Evolutionary conservation across 208 protist genomes (phyloP).

Genomic region (Borovskyia barvae): DNA sequence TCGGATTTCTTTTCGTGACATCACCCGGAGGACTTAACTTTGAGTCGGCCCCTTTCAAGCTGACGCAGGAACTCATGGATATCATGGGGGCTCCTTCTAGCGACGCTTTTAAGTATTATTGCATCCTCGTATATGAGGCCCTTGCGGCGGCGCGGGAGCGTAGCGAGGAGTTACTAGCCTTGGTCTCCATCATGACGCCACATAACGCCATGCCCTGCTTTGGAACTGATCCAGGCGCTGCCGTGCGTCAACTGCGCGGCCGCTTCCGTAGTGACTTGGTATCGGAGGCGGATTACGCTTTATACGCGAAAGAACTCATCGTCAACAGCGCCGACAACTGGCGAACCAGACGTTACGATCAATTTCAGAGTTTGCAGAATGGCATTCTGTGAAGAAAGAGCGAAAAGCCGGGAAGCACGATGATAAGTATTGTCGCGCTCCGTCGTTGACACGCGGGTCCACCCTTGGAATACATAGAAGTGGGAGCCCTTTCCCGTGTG

Average conservation of each 20-base stretch:
- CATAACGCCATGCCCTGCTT: slow-evolving; percentile 91
- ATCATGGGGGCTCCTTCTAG: slow-evolving; percentile 81
- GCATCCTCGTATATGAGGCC: slow-evolving; percentile 82
- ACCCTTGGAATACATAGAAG: too few species aligned
- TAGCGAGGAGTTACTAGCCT: slow-evolving; percentile 74
- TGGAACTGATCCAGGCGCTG: slow-evolving; percentile 48
- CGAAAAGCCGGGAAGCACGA: slow-evolving; percentile 27
- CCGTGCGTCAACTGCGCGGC: slow-evolving; percentile 66
- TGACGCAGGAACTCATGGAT: slow-evolving; percentile 91
- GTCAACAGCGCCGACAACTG: slow-evolving; percentile 90
- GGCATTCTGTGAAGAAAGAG: too few species aligned
- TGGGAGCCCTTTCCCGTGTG: too few species aligned
- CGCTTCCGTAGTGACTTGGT: slow-evolving; percentile 84
- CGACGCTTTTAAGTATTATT: slow-evolving; percentile 88
- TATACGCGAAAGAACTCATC: slow-evolving; percentile 87
- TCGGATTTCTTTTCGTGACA: slow-evolving; percentile 97
- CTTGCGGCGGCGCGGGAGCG: slow-evolving; percentile 73
- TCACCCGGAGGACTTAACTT: slow-evolving; percentile 95
- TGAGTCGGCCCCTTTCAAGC: slow-evolving; percentile 94
- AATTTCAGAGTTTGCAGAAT: slow-evolving; percentile 92
- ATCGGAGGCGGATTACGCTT: slow-evolving; percentile 80
- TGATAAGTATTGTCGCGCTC: too few species aligned
- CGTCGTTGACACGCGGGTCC: neutral
- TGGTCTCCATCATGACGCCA: slow-evolving; percentile 86
- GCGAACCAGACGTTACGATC: slow-evolving; percentile 90